phyloP scores from a whole-genome alignment of 2,329 filamentous ascomycete genomes.

The Oidium heveae region DNA sequence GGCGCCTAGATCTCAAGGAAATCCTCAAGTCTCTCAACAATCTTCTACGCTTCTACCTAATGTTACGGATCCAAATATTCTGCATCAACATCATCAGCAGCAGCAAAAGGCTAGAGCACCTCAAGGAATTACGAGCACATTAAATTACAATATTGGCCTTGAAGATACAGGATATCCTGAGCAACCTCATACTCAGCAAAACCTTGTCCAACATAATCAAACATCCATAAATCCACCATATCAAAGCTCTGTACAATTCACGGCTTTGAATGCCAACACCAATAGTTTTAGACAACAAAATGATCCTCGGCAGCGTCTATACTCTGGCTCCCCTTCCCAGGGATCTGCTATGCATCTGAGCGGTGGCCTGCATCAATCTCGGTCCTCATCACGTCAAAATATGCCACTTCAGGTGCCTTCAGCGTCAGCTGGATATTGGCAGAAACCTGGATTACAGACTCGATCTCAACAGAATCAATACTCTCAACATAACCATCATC shows the following conservation, averaged over 20 bases:
- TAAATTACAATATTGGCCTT: background rate
- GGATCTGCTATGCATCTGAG: background rate
- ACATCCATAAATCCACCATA: background rate
- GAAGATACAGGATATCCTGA: background rate
- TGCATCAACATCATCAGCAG: background rate
- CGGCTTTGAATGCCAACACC: background rate
- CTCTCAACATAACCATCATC: constrained; percentile 1
- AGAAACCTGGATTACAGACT: background rate
- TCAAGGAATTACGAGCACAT: background rate
- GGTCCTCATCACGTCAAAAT: background rate
- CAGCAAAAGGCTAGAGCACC: background rate
- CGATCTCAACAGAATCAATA: constrained; percentile 2
- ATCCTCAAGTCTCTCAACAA: constrained; percentile 1
- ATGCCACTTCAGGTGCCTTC: background rate
- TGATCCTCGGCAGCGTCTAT: background rate
- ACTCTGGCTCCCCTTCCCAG: background rate
- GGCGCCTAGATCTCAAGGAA: background rate
- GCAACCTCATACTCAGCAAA: background rate
- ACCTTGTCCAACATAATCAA: background rate
- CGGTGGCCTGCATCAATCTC: background rate
- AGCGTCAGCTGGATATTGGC: background rate
- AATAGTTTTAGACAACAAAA: background rate
- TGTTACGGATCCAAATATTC: background rate
- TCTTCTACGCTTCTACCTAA: constrained; percentile 2
- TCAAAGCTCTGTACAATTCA: background rate